phyloP scores from a whole-genome alignment of 2,329 filamentous ascomycete genomes.

The Fusarium nisikadoi region DNA sequence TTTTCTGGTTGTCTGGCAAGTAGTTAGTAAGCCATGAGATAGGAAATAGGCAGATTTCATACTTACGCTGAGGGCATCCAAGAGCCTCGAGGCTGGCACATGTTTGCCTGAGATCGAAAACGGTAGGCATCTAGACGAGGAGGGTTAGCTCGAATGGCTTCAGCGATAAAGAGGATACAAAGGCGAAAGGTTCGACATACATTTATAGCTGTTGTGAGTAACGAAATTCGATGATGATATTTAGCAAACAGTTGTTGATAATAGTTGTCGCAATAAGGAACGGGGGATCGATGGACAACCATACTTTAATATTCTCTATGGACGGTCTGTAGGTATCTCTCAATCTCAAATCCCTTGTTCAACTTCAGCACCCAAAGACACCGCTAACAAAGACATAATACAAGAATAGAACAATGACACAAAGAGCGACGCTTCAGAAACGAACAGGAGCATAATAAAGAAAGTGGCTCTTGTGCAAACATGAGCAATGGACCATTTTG shows the following conservation, averaged over 20 bases:
- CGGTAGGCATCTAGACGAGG: neutral
- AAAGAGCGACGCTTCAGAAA: neutral
- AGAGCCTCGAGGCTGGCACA: neutral
- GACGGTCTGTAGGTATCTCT: accelerated
- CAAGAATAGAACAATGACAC: accelerated
- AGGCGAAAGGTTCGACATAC: accelerated
- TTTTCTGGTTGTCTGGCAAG: neutral
- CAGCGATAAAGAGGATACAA: accelerated
- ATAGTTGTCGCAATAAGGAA: accelerated
- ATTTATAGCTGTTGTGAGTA: neutral
- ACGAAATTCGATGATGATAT: accelerated
- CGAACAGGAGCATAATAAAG: neutral
- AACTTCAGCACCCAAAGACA: accelerated
- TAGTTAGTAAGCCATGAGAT: accelerated
- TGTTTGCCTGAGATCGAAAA: neutral
- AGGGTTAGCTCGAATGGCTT: accelerated
- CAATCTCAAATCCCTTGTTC: accelerated
- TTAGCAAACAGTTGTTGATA: accelerated
- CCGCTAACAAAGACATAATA: accelerated
- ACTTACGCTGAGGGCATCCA: neutral
- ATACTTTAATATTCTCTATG: accelerated
- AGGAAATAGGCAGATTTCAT: accelerated
- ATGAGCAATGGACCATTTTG: too few relatives aligned
- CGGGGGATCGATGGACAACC: accelerated
- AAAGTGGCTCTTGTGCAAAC: too few relatives aligned